Evolutionary conservation across 2,329 filamentous ascomycete species (phyloP).

Genomic region (Calonectria pauciramosa): DNA sequence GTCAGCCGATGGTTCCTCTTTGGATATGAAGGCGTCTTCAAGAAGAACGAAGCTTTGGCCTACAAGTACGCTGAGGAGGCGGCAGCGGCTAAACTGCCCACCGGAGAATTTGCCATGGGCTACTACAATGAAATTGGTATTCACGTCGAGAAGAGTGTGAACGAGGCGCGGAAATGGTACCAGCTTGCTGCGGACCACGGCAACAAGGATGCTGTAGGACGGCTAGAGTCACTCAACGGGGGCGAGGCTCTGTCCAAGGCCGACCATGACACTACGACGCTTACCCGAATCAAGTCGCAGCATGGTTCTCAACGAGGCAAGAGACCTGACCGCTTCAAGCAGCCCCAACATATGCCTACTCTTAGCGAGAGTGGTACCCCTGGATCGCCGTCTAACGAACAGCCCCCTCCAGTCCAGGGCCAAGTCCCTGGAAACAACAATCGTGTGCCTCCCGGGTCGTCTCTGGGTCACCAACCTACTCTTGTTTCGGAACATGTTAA

Average conservation of each 20-base stretch:
- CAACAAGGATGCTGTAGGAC: conserved; percentile 87
- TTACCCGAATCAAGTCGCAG: conserved; percentile 87
- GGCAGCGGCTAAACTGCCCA: conserved; percentile 83
- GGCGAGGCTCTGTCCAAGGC: conserved; percentile 88
- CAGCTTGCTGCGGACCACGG: conserved; percentile 89
- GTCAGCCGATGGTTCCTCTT: conserved; percentile 99
- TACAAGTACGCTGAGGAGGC: conserved; percentile 93
- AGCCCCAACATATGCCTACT: conserved; percentile 63
- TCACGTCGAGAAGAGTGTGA: conserved; percentile 84
- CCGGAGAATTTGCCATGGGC: conserved; percentile 95
- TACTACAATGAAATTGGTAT: conserved; percentile 99
- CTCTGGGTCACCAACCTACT: conserved; percentile 56
- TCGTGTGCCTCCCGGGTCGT: conserved; percentile 49
- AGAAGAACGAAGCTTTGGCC: conserved; percentile 95
- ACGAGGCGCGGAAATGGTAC: conserved; percentile 91
- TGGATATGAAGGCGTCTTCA: conserved; percentile 90
- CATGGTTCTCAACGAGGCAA: conserved; percentile 77
- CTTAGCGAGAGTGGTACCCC: conserved; percentile 59
- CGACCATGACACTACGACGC: conserved; percentile 93
- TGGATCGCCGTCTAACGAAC: conserved; percentile 45
- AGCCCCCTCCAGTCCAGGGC: conserved; percentile 28
- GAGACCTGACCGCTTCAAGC: conserved; percentile 72
- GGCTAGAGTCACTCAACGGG: conserved; percentile 87
- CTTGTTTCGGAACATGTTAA: conserved; percentile 55
- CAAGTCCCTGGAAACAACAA: conserved; percentile 33